Evolutionary conservation across 2,329 filamentous ascomycete genomes (phyloP).

Genomic region (Colletotrichum liriopes): DNA sequence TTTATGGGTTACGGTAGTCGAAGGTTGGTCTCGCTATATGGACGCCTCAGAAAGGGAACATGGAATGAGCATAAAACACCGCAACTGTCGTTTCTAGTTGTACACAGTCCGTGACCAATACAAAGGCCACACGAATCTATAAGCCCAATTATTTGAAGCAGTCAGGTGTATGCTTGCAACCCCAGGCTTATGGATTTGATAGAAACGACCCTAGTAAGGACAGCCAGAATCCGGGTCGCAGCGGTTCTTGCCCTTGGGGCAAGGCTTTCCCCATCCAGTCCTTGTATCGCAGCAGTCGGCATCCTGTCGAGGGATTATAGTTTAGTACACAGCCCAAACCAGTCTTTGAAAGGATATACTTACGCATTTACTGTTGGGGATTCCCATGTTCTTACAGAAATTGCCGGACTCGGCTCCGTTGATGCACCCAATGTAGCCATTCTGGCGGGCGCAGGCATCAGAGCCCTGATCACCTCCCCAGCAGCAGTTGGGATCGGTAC

Average conservation of each 20-base stretch:
- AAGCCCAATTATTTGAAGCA: too few species aligned
- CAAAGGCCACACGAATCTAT: too few species aligned
- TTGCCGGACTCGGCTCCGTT: conserved; percentile 11
- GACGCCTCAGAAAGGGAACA: too few species aligned
- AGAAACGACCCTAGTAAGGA: not conserved
- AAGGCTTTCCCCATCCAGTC: conserved; percentile 20
- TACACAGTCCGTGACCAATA: too few species aligned
- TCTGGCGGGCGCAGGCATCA: conserved; percentile 16
- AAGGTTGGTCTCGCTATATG: too few species aligned
- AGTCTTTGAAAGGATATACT: not conserved
- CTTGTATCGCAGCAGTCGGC: conserved; percentile 24
- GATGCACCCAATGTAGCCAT: conserved; percentile 19
- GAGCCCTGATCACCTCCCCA: conserved; percentile 8
- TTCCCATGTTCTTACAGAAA: conserved; percentile 4
- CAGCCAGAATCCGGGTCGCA: conserved; percentile 21
- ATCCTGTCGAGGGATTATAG: not conserved
- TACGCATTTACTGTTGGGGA: conserved; percentile 14
- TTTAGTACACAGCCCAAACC: not conserved
- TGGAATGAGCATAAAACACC: too few species aligned
- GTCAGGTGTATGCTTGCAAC: too few species aligned
- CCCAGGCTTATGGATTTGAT: too few species aligned
- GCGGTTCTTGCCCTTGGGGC: conserved; percentile 24
- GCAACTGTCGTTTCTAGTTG: too few species aligned
- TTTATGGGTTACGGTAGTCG: too few species aligned
- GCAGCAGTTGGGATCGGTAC: conserved; percentile 16